Conservation (phyloP, 2,329 filamentous ascomycete genomes). For the Juglanconis sp. region DNA sequence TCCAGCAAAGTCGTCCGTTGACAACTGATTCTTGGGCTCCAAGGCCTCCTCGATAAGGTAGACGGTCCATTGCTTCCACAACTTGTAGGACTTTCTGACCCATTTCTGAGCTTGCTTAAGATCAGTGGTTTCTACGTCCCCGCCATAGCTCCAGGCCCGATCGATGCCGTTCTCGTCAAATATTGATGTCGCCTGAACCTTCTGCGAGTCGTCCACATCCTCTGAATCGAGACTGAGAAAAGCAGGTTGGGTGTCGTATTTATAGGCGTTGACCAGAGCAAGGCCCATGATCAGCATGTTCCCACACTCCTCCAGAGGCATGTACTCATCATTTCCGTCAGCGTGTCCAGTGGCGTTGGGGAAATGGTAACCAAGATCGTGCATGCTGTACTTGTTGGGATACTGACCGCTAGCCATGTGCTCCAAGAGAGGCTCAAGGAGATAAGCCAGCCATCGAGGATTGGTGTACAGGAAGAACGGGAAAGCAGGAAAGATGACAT, state of each 20-base stretch:
- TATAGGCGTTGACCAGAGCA: constrained; percentile 71
- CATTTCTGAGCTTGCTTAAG: constrained; percentile 39
- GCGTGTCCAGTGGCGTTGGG: constrained; percentile 73
- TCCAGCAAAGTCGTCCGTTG: constrained; percentile 75
- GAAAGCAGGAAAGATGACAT: constrained; percentile 83
- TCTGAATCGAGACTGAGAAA: constrained; percentile 33
- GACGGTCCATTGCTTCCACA: constrained; percentile 75
- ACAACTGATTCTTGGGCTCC: constrained; percentile 68
- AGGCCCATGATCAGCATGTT: constrained; percentile 78
- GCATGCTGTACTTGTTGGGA: constrained; percentile 77
- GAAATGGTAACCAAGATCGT: constrained; percentile 70
- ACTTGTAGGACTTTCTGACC: constrained; percentile 53
- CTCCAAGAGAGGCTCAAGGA: constrained; percentile 76
- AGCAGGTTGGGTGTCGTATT: constrained; percentile 55
- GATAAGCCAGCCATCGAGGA: constrained; percentile 73
- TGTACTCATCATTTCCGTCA: constrained; percentile 68
- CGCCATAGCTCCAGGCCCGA: constrained; percentile 50
- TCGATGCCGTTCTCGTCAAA: constrained; percentile 27
- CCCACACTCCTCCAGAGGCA: constrained; percentile 73
- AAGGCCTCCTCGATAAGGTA: constrained; percentile 70
- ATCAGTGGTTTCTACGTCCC: constrained; percentile 35
- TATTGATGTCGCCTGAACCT: constrained; percentile 9
- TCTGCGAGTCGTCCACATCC: constrained; percentile 20
- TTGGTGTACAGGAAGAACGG: constrained; percentile 87
- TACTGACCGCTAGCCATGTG: constrained; percentile 81